A percentile compares a stretch with the other conserved stretches of the same genome.
Conservation (phyloP, 1,284 basidiomycete species). For the Moesziomyces globuligerus region DNA sequence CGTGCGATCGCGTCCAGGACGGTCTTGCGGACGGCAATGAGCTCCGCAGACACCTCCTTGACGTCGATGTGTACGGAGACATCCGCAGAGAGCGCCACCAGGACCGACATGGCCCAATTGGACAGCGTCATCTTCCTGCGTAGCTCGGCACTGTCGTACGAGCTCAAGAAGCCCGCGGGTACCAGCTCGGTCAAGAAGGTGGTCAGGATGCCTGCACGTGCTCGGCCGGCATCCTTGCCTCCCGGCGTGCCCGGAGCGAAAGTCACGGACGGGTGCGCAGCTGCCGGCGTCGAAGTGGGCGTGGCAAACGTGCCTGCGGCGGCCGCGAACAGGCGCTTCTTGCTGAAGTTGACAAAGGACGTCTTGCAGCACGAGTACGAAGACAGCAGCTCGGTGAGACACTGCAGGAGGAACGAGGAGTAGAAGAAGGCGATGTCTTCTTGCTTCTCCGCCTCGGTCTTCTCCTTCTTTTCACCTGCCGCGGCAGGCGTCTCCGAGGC, state of each 20-base stretch:
- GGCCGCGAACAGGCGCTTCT: constrained; percentile 62
- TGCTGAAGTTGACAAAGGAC: constrained; percentile 83
- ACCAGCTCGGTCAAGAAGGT: constrained; percentile 64
- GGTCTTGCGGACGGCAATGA: constrained; percentile 86
- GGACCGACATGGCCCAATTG: constrained; percentile 86
- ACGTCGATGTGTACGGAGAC: constrained; percentile 74
- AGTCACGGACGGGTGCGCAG: constrained; percentile 76
- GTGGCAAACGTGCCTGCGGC: constrained; percentile 72
- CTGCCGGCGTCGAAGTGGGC: constrained; percentile 75
- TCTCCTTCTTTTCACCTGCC: constrained; percentile 4
- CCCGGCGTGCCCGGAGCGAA: constrained; percentile 69
- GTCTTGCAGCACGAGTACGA: constrained; percentile 92
- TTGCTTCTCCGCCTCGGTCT: constrained; percentile 30
- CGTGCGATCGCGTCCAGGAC: constrained; percentile 88
- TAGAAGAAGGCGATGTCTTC: constrained; percentile 72
- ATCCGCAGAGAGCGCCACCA: constrained; percentile 91
- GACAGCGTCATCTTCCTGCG: constrained; percentile 64
- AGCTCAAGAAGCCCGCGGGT: constrained; percentile 63
- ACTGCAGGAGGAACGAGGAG: constrained; percentile 88
- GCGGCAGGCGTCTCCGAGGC: background rate
- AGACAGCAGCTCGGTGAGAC: constrained; percentile 88
- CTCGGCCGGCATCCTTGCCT: constrained; percentile 21
- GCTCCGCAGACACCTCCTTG: constrained; percentile 77
- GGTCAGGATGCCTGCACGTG: constrained; percentile 43
- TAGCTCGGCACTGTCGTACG: constrained; percentile 57